Conservation (phyloP, 2,329 filamentous ascomycete species). For the Scedosporium apiospermum region DNA sequence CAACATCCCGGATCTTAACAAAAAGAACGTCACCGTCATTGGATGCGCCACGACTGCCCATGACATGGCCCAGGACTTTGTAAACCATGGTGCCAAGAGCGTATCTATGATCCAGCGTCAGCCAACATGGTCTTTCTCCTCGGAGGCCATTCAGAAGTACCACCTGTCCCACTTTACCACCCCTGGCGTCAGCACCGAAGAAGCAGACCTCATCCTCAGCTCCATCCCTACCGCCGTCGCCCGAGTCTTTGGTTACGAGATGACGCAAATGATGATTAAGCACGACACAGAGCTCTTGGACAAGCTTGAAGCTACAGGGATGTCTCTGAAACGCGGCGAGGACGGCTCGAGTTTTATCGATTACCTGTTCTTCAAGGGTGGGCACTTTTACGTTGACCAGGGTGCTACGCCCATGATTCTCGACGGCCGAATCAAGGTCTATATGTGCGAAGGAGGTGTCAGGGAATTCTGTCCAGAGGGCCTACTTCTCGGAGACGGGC, state of each 20-base stretch:
- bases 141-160: constrained; percentile 27
- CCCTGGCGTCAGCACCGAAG: constrained; percentile 33
- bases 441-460: constrained; percentile 20
- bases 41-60: constrained; percentile 34
- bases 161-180: constrained; percentile 26
- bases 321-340: constrained; percentile 24
- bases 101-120: constrained; percentile 45
- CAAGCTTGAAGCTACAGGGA: constrained; percentile 35
- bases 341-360: constrained; percentile 25
- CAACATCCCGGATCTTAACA: constrained; percentile 12
- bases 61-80: constrained; percentile 40
- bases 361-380: constrained; percentile 26
- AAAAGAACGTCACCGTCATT: constrained; percentile 36
- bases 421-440: constrained; percentile 30
- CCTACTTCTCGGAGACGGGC: constrained; percentile 21
- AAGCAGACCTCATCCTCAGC: constrained; percentile 37
- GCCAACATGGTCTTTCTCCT: constrained; percentile 38
- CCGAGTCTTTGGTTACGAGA: constrained; percentile 31
- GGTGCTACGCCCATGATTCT: constrained; percentile 28
- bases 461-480: constrained; percentile 18
- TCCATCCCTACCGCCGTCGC: constrained; percentile 35
- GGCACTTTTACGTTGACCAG: constrained; percentile 33
- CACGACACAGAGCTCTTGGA: constrained; percentile 32
- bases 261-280: constrained; percentile 28
- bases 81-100: constrained; percentile 32